A percentile compares a stretch with the other conserved stretches of the same genome.
Evolutionary conservation across 2,329 filamentous ascomycete genomes (phyloP).

Genomic region (Xylariaceae sp.): DNA sequence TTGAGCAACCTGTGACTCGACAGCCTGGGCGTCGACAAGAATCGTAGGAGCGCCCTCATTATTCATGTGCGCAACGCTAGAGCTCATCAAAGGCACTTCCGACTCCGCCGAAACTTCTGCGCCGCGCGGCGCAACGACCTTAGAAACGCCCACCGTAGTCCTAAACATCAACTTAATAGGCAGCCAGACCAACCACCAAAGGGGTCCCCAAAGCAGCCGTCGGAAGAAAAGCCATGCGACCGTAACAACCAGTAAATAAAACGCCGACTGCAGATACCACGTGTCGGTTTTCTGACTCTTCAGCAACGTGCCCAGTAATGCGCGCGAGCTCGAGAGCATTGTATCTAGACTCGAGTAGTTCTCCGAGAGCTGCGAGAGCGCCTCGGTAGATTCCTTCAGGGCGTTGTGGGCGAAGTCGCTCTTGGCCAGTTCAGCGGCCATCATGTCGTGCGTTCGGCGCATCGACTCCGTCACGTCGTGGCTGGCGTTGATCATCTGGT

Average conservation of each 20-base stretch:
- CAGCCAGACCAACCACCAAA: conserved; percentile 84
- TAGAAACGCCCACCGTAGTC: conserved; percentile 50
- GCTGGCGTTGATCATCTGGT: conserved; percentile 68
- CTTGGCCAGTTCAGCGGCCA: conserved; percentile 76
- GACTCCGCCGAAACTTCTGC: conserved; percentile 27
- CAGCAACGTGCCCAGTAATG: conserved; percentile 72
- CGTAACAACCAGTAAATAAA: conserved; percentile 74
- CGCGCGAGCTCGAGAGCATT: conserved; percentile 67
- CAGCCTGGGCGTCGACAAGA: conserved; percentile 35
- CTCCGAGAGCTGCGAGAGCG: conserved; percentile 73
- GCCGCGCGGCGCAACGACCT: conserved; percentile 41
- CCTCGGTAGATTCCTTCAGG: conserved; percentile 74
- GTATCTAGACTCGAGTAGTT: conserved; percentile 75
- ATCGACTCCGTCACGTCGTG: conserved; percentile 80
- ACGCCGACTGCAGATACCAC: conserved; percentile 90
- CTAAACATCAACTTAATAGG: conserved; percentile 66
- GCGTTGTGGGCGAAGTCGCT: conserved; percentile 89
- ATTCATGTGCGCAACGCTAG: conserved; percentile 25
- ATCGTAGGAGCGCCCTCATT: conserved; percentile 46
- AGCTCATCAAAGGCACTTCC: conserved; percentile 22
- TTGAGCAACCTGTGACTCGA: conserved; percentile 12
- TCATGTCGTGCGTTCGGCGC: conserved; percentile 77
- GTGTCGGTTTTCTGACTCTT: conserved; percentile 92
- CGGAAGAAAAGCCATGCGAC: conserved; percentile 83
- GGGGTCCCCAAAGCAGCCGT: conserved; percentile 77